These are phyloP conservation scores for Tausonia pullulans DNA, from an alignment of 1,284 basidiomycete genomes.

Conservation along the genomic window DNA sequence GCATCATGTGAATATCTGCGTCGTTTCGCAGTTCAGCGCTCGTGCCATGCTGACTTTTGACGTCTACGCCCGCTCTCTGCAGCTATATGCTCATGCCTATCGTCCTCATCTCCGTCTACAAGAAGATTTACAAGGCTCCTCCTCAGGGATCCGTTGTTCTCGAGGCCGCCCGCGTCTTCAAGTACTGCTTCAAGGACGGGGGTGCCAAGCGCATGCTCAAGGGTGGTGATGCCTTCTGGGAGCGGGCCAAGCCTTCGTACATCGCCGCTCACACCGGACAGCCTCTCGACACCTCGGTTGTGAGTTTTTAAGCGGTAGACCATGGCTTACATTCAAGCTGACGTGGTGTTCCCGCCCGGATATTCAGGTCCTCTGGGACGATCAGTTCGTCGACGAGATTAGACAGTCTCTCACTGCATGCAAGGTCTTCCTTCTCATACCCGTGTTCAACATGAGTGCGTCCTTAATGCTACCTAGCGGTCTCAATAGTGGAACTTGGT, in stretches of 20 bases:
- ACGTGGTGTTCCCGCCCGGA: too few species aligned
- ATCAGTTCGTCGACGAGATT: slow-evolving; percentile 40
- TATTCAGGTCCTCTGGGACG: slow-evolving; percentile 25
- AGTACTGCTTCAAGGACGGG: too few species aligned
- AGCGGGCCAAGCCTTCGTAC: not conserved
- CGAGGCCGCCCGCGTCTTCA: not conserved
- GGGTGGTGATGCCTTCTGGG: not conserved
- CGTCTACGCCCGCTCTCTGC: not conserved
- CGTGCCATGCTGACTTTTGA: not conserved
- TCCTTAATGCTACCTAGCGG: too few species aligned
- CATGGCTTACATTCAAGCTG: too few species aligned
- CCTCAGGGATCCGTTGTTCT: slow-evolving; percentile 10
- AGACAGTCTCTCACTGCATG: slow-evolving; percentile 37
- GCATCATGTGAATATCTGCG: slow-evolving; percentile 28
- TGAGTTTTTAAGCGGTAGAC: too few species aligned
- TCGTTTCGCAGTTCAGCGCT: not conserved
- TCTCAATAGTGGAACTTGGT: too few species aligned
- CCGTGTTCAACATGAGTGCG: slow-evolving; percentile 34
- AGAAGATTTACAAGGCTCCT: not conserved
- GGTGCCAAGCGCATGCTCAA: too few species aligned
- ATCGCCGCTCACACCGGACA: not conserved
- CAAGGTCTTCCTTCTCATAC: slow-evolving; percentile 38
- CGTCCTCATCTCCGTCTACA: slow-evolving; percentile 5
- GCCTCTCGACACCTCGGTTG: not conserved
- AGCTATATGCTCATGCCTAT: not conserved